Conservation (phyloP, 2,329 filamentous ascomycete genomes). For the Passalora sequoiae region DNA sequence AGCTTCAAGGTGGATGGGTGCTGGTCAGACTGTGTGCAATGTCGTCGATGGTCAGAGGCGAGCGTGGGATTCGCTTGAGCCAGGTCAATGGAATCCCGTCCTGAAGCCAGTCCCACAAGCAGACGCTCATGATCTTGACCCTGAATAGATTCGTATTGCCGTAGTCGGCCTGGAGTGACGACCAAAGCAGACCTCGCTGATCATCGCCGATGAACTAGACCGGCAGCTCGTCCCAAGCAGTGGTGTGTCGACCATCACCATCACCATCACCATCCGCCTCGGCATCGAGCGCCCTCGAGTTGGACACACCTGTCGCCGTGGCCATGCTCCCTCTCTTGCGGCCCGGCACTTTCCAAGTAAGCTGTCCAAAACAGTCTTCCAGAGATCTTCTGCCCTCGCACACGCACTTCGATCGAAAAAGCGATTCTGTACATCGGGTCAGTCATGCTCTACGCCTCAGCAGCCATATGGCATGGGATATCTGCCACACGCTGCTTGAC, state of each 20-base stretch:
- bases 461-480: too few relatives aligned
- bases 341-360: background rate
- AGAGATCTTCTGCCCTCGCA: background rate
- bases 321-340: slow-evolving; percentile 3
- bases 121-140: background rate
- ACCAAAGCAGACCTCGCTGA: background rate
- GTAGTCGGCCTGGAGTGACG: background rate
- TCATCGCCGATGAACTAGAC: background rate
- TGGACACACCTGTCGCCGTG: slow-evolving; percentile 1
- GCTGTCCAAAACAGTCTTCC: too few relatives aligned
- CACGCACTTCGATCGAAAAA: background rate
- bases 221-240: background rate
- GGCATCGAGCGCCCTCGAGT: background rate
- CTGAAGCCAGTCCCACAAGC: background rate
- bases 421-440: slow-evolving; percentile 3
- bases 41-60: background rate
- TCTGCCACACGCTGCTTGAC: background rate
- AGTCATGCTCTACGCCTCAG: background rate
- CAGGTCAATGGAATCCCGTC: background rate
- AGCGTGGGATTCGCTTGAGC: background rate
- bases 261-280: background rate
- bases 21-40: background rate
- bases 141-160: background rate
- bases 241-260: too few relatives aligned
- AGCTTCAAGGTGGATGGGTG: background rate